Base-by-base conservation (phyloP, 176 grass and related monocot genomes). In the Musa acuminata region DNA sequence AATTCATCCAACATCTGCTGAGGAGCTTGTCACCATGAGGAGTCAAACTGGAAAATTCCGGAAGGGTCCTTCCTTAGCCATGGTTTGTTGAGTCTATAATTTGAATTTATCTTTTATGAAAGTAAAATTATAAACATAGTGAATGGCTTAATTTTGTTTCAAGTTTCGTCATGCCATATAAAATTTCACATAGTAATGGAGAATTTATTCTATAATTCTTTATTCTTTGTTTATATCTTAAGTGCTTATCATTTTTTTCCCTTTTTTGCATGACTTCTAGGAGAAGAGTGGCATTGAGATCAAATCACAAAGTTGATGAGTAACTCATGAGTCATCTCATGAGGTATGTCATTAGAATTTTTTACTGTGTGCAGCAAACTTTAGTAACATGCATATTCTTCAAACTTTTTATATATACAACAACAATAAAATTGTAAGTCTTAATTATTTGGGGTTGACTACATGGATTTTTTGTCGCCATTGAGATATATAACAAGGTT, bases 11-110 rank as follows among this genome's bases (percentile, higher is more conserved):
- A 98, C 94, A 64, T 73, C 94, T 74, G 85, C 94, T 22, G 94
- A 93, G 76, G 94, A 98, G 78, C 80, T 91, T 26, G 94, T 98
- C 65, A 91, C 94, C 73, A 91, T 98, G 94, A 90, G 90, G 79
- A 93, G 23, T 24, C 77, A 78, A 55, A 91, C 90, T 69, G 80
- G 90, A 77, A 91, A 91, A 87, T 70, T 91, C 49, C 87, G 85
- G 67, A 82, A 71, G 69, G 73, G 70, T 68, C 48, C 75, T 23
- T 53, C 85, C 57, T 53, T 81, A 80, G 77, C 72, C n/a, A 79
- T 92, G 87, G 90, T 93, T 74, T 69, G 10, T 53, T 24, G n/a
- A 50, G 23, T 24, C 4, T 13, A 26, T 11, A 65, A 13, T 20
- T 65, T 65, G 35, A 43, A 43, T 43, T 43, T 43, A 43, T 43